Conservation (phyloP, 805 yeast species). For the Kodamaea restingae region DNA sequence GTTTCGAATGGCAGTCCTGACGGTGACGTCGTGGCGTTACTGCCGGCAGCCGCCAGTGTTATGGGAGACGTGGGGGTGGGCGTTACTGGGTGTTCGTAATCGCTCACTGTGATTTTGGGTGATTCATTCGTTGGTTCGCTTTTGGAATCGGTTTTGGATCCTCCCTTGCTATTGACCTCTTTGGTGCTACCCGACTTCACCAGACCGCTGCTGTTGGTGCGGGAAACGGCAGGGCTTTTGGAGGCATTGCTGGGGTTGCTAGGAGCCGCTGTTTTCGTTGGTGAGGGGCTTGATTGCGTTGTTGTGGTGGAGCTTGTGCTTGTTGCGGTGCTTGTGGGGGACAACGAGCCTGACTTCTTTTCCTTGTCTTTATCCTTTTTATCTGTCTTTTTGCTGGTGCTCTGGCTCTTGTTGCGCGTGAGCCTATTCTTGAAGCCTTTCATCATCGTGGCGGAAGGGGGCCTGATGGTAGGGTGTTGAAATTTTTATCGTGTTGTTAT, state of each 20-base stretch:
- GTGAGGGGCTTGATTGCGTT: conserved; percentile 7
- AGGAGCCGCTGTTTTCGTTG: too few relatives aligned
- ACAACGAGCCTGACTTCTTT: conserved; percentile 18
- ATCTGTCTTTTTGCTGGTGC: conserved; percentile 28
- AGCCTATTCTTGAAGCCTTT: conserved; percentile 64
- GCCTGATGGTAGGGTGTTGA: background rate
- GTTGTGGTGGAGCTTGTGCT: conserved; percentile 1
- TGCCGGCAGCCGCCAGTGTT: conserved; percentile 11
- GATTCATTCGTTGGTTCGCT: conserved; percentile 12
- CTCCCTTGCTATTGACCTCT: conserved; percentile 2
- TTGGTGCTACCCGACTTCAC: conserved; percentile 13
- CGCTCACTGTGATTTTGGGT: conserved; percentile 20
- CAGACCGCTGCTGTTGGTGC: conserved; percentile 27
- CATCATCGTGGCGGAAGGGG: conserved; percentile 50
- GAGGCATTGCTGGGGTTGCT: too few relatives aligned
- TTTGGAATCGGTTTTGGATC: background rate
- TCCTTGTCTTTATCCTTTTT: conserved; percentile 42
- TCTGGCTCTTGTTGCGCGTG: conserved; percentile 37
- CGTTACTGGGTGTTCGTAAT: conserved; percentile 13
- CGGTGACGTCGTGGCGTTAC: conserved; percentile 5
- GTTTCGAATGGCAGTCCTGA: conserved; percentile 9
- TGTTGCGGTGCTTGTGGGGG: conserved; percentile 1
- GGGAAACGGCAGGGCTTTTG: conserved; percentile 27
- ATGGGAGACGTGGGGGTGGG: conserved; percentile 25
- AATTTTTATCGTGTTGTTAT: conserved; percentile 3